phyloP scores from a whole-genome alignment of 139 green algal species.

The Microglena sp. region DNA sequence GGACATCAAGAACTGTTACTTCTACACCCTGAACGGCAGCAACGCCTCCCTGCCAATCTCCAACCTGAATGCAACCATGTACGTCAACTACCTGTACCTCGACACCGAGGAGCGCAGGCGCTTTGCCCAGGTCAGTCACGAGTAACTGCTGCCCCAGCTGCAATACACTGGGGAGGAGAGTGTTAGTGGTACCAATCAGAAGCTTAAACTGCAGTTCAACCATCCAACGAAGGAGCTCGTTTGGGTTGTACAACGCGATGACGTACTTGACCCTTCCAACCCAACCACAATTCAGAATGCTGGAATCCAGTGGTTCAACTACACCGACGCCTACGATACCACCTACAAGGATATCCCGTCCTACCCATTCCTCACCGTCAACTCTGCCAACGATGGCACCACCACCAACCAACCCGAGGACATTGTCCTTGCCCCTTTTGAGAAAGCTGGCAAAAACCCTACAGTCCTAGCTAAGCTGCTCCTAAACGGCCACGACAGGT shows the following conservation, averaged over 20 bases:
- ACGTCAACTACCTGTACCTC: slow-evolving; percentile 16
- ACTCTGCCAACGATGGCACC: neutral
- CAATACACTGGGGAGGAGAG: slow-evolving; percentile 16
- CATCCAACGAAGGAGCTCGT: slow-evolving; percentile 16
- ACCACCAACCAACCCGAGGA: neutral
- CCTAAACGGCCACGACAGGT: slow-evolving; percentile 19
- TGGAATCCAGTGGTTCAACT: slow-evolving; percentile 17
- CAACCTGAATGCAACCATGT: neutral
- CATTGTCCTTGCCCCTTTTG: no score
- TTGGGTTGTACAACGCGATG: slow-evolving; percentile 6
- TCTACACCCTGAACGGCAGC: neutral
- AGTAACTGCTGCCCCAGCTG: slow-evolving; percentile 21
- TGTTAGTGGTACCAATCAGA: neutral
- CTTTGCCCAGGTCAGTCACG: slow-evolving; percentile 9
- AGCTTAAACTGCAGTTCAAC: slow-evolving; percentile 18
- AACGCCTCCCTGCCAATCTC: neutral
- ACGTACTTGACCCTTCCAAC: neutral
- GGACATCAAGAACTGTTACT: slow-evolving; percentile 1
- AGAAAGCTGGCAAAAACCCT: slow-evolving; percentile 15
- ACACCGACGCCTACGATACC: slow-evolving; percentile 2
- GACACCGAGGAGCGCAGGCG: slow-evolving; percentile 13
- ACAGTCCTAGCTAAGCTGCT: neutral
- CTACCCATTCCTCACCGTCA: neutral
- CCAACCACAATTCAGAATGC: neutral
- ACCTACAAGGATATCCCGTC: neutral